Evolutionary conservation across 2,329 filamentous ascomycete species (phyloP).

Genomic region (Helicocarpus griseus): DNA sequence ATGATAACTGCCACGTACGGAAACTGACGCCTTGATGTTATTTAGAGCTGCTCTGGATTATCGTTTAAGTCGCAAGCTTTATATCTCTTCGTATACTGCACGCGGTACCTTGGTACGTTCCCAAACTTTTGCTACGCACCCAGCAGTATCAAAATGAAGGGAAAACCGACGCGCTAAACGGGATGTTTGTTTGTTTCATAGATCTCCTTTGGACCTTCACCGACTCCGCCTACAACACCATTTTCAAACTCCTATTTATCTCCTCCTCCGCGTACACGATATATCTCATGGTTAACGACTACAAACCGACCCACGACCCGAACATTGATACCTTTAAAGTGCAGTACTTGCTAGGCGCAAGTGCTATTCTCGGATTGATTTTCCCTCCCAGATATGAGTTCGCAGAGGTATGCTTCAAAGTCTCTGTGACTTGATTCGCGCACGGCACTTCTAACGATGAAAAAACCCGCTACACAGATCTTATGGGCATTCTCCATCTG

Average conservation of each 20-base stretch:
- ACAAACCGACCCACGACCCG: slow-evolving; percentile 94
- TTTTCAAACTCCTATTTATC: slow-evolving; percentile 96
- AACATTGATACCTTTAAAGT: slow-evolving; percentile 97
- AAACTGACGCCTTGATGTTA: too few relatives aligned
- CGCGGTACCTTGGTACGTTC: slow-evolving; percentile 69
- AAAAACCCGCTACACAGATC: slow-evolving; percentile 47
- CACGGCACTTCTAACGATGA: not conserved
- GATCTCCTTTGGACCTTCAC: slow-evolving; percentile 82
- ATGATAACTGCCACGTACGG: too few relatives aligned
- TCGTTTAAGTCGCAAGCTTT: slow-evolving; percentile 98
- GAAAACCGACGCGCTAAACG: not conserved
- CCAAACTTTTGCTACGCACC: not conserved
- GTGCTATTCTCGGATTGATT: slow-evolving; percentile 66
- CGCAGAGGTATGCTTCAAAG: slow-evolving; percentile 50
- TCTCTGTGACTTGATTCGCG: too few relatives aligned
- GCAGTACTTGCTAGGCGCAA: slow-evolving; percentile 80
- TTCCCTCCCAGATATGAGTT: slow-evolving; percentile 77
- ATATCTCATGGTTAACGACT: slow-evolving; percentile 95
- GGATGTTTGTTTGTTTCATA: slow-evolving; percentile 22
- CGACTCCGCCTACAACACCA: slow-evolving; percentile 76
- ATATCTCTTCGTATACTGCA: slow-evolving; percentile 88
- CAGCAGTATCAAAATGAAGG: not conserved
- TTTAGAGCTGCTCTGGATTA: slow-evolving; percentile 80
- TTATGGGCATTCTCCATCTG: slow-evolving; percentile 97
- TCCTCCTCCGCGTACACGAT: slow-evolving; percentile 82